Evolutionary conservation across 495 filamentous ascomycete genomes (phyloP), one percentile per base, ranked within the genome.

Genomic region (Letharia columbiana): DNA sequence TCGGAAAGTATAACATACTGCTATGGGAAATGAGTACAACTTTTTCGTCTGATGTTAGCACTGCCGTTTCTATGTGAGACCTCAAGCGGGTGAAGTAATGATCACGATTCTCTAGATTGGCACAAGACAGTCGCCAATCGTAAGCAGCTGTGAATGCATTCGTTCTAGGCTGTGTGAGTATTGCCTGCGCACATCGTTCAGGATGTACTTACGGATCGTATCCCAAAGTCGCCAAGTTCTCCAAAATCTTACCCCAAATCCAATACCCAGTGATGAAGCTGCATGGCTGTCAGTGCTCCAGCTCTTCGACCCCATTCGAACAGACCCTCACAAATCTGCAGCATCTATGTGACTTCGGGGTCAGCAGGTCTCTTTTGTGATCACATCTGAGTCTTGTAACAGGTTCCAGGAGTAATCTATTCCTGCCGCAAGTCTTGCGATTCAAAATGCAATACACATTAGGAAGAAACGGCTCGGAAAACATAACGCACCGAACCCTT

Each of bases 171-270:
- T 33, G 41, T 33, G 65, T 69, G 54, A 69, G 68, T 58, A 44
- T 50, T 18, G 41, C 23, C 28, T 31, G 18, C 62, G n/a, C 39
- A 60, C 6, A 18, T 58, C 33, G 13, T 50, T 23, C 20, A 58
- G 17, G 28, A 28, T 47, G 40, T 37, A 65, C 68, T 42, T 57
- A 68, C 64, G 94, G 92, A 71, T 98, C 95, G 76, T 98, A 98
- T 28, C 94, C 95, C 66, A 98, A 88, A 3, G 89, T 92, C 1
- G 94, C 94, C 60, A 98, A 79, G 71, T 98, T 98, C 73, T 98
- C 93, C 37, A 98, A 76, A 62, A 98, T 96, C 77, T 98, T 98
- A 71, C 89, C 96, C 94, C 95, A 98, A 67, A 98, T 97, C 94
- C 94, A 98, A 75, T 98, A 98, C 12, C 88, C 87, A 40, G 84